Evolutionary conservation across 805 yeast species (phyloP).

Genomic region (Soucietia sequanensis): DNA sequence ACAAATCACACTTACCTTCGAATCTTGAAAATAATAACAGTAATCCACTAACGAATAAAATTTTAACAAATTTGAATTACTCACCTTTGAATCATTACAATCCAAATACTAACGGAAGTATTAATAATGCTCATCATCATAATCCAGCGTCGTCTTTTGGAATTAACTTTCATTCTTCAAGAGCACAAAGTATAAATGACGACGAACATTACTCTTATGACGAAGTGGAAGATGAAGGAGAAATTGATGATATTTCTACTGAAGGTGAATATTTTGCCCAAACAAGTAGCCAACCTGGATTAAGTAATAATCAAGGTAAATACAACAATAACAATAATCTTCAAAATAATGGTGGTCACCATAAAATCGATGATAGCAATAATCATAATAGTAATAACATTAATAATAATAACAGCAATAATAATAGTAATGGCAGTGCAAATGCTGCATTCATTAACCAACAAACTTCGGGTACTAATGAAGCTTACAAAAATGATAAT

Average conservation of each 20-base stretch:
- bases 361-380: too few relatives aligned
- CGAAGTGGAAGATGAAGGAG: conserved; percentile 21
- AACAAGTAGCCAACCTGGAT: too few relatives aligned
- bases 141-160: conserved; percentile 1
- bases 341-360: too few relatives aligned
- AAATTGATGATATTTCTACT: conserved; percentile 25
- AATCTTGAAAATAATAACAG: not conserved
- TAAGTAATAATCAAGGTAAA: conserved; percentile 3
- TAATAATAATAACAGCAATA: conserved; percentile 1
- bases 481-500: not conserved
- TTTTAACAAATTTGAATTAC: not conserved
- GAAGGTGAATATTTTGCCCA: conserved; percentile 28
- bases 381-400: too few relatives aligned
- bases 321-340: conserved; percentile 2
- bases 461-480: not conserved
- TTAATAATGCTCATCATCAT: too few relatives aligned
- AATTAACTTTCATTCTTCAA: not conserved
- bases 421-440: conserved; percentile 2
- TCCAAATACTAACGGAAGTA: not conserved
- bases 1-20: not conserved
- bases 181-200: conserved; percentile 4
- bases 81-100: not conserved
- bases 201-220: conserved; percentile 14
- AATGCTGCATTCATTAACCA: conserved; percentile 1
- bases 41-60: not conserved